These are phyloP conservation scores for Emericellopsis atlantica DNA, from an alignment of 2,329 filamentous ascomycete species.

Conservation along the genomic window DNA sequence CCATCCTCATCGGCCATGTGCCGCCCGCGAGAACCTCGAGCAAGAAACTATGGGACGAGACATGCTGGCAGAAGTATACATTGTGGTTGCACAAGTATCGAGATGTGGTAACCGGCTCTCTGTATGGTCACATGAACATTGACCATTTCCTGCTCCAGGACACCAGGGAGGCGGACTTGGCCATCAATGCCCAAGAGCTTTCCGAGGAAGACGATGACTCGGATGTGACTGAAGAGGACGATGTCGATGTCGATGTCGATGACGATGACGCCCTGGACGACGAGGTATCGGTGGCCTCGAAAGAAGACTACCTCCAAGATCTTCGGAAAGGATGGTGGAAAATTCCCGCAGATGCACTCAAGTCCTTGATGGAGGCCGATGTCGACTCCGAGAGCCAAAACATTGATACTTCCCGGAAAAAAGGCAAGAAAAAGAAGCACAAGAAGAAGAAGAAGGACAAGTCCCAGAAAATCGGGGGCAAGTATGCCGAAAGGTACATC, in stretches of 20 bases:
- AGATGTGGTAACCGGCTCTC: constrained; percentile 66
- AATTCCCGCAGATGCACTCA: constrained; percentile 43
- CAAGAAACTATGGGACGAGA: constrained; percentile 90
- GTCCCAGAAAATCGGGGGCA: constrained; percentile 55
- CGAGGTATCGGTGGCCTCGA: constrained; percentile 52
- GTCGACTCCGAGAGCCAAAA: constrained; percentile 6
- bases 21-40: constrained; percentile 75
- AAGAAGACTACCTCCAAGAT: constrained; percentile 59
- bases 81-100: constrained; percentile 84
- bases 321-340: constrained; percentile 67
- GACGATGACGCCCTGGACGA: constrained; percentile 29
- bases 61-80: constrained; percentile 96
- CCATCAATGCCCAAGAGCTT: constrained; percentile 20
- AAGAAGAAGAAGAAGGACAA: constrained; percentile 39
- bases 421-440: constrained; percentile 17
- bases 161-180: constrained; percentile 59
- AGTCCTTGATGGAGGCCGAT: constrained; percentile 10
- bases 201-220: constrained; percentile 5
- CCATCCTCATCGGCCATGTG: constrained; percentile 87
- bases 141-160: constrained; percentile 95
- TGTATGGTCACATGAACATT: constrained; percentile 97
- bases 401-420: constrained; percentile 9
- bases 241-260: constrained; percentile 56
- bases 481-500: constrained; percentile 75
- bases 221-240: constrained; percentile 41